phyloP scores from a whole-genome alignment of 352 stramenopile genomes.

The Pythium dissotocum region DNA sequence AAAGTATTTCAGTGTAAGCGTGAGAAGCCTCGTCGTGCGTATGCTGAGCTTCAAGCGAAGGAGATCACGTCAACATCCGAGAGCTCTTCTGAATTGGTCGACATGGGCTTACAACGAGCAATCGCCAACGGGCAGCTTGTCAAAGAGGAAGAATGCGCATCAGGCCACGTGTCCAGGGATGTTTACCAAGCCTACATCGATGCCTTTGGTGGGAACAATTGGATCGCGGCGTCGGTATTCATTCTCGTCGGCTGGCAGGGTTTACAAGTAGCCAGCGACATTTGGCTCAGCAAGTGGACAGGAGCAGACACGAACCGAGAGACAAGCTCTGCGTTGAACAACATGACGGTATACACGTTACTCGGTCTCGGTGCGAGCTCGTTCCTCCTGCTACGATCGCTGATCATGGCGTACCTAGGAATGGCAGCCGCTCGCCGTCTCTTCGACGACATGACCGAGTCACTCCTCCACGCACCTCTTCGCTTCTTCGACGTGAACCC shows the following conservation, averaged over 20 bases:
- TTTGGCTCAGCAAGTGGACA: slow-evolving; percentile 92
- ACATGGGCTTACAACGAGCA: neutral
- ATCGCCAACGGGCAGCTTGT: slow-evolving; percentile 16
- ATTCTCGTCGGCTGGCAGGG: slow-evolving; percentile 52
- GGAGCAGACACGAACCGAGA: neutral
- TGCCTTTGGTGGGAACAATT: slow-evolving; percentile 15
- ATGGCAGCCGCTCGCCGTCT: slow-evolving; percentile 57
- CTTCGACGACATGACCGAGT: slow-evolving; percentile 84
- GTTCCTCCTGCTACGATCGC: slow-evolving; percentile 28
- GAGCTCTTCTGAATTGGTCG: neutral
- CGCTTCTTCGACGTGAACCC: slow-evolving; percentile 94
- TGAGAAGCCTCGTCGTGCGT: slow-evolving; percentile 9
- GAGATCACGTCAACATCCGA: neutral
- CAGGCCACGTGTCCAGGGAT: slow-evolving; percentile 19
- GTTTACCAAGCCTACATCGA: slow-evolving; percentile 30
- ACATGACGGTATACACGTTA: neutral
- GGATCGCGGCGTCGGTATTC: slow-evolving; percentile 11
- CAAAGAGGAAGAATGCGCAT: slow-evolving; percentile 26
- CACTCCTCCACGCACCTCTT: slow-evolving; percentile 89
- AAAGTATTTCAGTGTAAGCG: neutral
- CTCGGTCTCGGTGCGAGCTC: neutral
- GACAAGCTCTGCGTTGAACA: neutral
- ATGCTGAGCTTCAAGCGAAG: slow-evolving; percentile 3
- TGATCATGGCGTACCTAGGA: slow-evolving; percentile 52
- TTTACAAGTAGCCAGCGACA: slow-evolving; percentile 73